Evolutionary conservation across 2,329 filamentous ascomycete genomes (phyloP), one percentile per base, ranked within the genome.

Genomic region (Fusarium coffeatum): DNA sequence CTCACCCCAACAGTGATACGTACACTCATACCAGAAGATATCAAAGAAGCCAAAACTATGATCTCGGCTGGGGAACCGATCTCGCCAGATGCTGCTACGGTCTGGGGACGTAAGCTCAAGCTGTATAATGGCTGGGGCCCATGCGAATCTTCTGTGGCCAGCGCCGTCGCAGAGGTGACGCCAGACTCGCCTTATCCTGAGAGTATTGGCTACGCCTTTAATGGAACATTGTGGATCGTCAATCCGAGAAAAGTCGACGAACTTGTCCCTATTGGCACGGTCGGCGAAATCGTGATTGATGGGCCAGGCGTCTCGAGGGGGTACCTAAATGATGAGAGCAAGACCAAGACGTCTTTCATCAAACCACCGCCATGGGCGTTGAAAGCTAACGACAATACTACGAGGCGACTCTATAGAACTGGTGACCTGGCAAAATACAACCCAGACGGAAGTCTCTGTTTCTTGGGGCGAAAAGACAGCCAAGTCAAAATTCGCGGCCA

Each of bases 401-500:
- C 49, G 6, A 20, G 23, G 20, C 25, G 25, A 8, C 49, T 53
- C 9, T 53, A 53, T 10, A 37, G 37, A 8, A 53, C 22, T 10
- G 49, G 49, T 15, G 49, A 53, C 11, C 8, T 53, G 25, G 49
- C 49, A 30, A 53, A 12, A 30, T 42, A 53, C 37, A 53, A 53
- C n/a, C 23, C 49, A 16, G 49, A 53, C 30, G 49, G 49, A 15
- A 53, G 16, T 8, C 22, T 53, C 6, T 20, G 20, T 16, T 53
- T 53, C 23, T 13, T 27, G 5, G 49, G 49, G 6, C 23, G 49
- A 42, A 37, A 37, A 15, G 49, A 53, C 25, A 42, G 30, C 12
- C 49, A 53, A 25, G 49, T 53, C 34, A 53, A 53, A 37, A 53
- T 53, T 18, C 34, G 49, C 9, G 49, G 49, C 6, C 49, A 53